A percentile compares a stretch with the other conserved stretches of the same genome.
Evolutionary conservation across 2,329 filamentous ascomycete species (phyloP).

Genomic region (Trichoderma guizhouense): DNA sequence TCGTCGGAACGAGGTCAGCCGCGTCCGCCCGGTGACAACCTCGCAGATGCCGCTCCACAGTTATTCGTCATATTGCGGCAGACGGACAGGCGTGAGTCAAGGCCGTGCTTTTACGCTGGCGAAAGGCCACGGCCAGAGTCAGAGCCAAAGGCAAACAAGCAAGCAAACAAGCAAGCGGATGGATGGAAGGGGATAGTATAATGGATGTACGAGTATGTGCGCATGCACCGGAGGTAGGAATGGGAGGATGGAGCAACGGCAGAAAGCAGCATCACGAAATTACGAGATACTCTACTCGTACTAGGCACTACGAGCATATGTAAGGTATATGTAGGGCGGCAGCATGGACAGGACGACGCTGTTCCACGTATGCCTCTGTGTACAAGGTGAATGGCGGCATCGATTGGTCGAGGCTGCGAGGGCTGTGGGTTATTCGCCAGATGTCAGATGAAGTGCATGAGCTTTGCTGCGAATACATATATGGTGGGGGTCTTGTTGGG

Average conservation of each 20-base stretch:
- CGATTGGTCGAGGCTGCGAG: conserved; percentile 15
- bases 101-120: neutral
- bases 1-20: conserved; percentile 7
- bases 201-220: neutral
- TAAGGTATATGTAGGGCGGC: conserved; percentile 5
- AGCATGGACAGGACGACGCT: conserved; percentile 18
- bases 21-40: conserved; percentile 17
- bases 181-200: neutral
- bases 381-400: conserved; percentile 9
- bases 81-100: neutral
- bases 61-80: conserved; percentile 3
- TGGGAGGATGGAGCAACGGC: neutral
- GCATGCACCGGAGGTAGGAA: neutral
- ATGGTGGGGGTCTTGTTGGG: conserved; percentile 15
- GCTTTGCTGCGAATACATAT: conserved; percentile 8
- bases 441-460: conserved; percentile 21
- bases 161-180: neutral
- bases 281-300: neutral
- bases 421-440: conserved; percentile 18
- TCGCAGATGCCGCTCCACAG: conserved; percentile 17
- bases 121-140: neutral
- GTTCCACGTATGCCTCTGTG: conserved; percentile 20
- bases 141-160: neutral
- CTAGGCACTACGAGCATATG: neutral
- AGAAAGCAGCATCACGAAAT: neutral